Percentiles rank a stretch among this genome's conserved stretches.
Evolutionary conservation across 1,284 basidiomycete genomes (phyloP).

Genomic region (Microbotryum silenes-acaulis): DNA sequence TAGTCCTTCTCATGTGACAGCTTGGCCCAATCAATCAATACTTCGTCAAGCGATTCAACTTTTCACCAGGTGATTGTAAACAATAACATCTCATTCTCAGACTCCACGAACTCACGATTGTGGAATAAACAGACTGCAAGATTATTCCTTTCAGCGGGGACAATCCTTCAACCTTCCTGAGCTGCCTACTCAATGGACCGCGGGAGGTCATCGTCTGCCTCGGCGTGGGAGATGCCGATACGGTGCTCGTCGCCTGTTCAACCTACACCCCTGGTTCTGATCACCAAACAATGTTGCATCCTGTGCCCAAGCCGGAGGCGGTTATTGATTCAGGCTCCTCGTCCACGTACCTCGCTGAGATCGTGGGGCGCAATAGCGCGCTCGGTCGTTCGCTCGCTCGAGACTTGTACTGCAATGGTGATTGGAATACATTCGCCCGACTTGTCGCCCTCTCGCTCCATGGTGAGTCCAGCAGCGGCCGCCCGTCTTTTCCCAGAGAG

Average conservation of each 20-base stretch:
- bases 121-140: conserved; percentile 51
- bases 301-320: not conserved
- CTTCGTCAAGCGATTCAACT: conserved; percentile 67
- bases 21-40: conserved; percentile 61
- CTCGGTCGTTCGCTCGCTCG: conserved; percentile 71
- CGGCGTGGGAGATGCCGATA: conserved; percentile 35
- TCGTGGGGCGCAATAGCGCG: conserved; percentile 53
- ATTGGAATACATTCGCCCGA: conserved; percentile 73
- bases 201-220: conserved; percentile 22
- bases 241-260: conserved; percentile 51
- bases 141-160: conserved; percentile 67
- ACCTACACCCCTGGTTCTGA: conserved; percentile 12
- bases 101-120: conserved; percentile 1
- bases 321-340: not conserved
- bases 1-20: conserved; percentile 29
- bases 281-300: conserved; percentile 7
- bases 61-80: conserved; percentile 55
- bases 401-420: conserved; percentile 76
- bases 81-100: not conserved
- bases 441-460: conserved; percentile 74
- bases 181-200: conserved; percentile 55
- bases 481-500: conserved; percentile 6
- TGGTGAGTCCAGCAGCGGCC: conserved; percentile 73
- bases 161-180: conserved; percentile 63
- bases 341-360: conserved; percentile 10